Evolutionary conservation across 2,329 filamentous ascomycete genomes (phyloP).

Genomic region (Claviceps citrina): DNA sequence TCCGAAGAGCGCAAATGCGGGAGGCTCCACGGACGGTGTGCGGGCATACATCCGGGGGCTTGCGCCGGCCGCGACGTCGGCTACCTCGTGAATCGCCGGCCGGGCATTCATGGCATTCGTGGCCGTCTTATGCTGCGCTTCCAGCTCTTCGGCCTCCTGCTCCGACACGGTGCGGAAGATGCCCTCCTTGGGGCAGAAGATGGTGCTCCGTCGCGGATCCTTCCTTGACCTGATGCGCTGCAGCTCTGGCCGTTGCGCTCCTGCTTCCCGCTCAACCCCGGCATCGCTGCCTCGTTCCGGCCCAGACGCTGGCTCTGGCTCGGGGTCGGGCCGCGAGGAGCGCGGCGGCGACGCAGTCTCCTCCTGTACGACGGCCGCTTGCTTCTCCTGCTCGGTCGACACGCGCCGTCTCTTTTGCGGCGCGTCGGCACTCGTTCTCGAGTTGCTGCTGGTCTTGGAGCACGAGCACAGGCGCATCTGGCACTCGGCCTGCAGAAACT

Average conservation of each 20-base stretch:
- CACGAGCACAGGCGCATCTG: constrained; percentile 52
- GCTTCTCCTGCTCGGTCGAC: constrained; percentile 2
- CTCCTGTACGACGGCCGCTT: constrained; percentile 11
- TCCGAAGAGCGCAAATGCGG: constrained; percentile 38
- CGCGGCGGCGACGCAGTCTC: constrained; percentile 23
- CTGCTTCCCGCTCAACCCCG: constrained; percentile 12
- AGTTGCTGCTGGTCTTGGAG: constrained; percentile 21
- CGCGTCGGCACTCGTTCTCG: constrained; percentile 7
- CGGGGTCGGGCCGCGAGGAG: no score
- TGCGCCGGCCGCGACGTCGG: no score
- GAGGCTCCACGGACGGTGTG: constrained; percentile 47
- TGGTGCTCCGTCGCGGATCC: constrained; percentile 32
- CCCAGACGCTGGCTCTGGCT: not conserved
- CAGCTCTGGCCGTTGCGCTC: constrained; percentile 9
- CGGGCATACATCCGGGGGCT: constrained; percentile 33
- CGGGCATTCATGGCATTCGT: not conserved
- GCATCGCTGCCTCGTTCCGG: constrained; percentile 7
- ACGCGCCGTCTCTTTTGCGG: constrained; percentile 10
- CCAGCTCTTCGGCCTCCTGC: constrained; percentile 31
- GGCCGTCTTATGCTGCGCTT: constrained; percentile 16
- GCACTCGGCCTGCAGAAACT: constrained; percentile 64
- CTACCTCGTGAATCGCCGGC: not conserved
- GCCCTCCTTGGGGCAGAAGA: constrained; percentile 47
- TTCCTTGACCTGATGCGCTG: constrained; percentile 18
- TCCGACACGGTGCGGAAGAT: constrained; percentile 46